These are phyloP conservation scores for Acer campestre DNA, from an alignment of 345 rosid genomes.

Conservation along the genomic window DNA sequence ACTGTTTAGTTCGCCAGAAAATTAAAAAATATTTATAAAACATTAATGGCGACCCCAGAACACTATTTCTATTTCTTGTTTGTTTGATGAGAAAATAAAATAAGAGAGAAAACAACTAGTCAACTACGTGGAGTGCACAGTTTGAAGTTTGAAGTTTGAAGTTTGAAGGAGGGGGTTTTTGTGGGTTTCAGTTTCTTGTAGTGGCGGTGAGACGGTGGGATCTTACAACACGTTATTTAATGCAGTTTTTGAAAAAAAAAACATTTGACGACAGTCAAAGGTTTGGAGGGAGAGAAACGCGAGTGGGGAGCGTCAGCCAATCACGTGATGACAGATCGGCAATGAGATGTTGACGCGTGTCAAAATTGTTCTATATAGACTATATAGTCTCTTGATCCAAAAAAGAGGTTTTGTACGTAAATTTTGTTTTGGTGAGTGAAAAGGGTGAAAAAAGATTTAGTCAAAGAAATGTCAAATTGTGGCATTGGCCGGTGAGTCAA, in stretches of 20 bases:
- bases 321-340: not conserved
- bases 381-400: not conserved
- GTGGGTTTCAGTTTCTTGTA: not conserved
- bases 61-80: not conserved
- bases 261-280: not conserved
- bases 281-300: not conserved
- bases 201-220: not conserved
- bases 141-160: not conserved
- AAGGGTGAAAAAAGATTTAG: not conserved
- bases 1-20: constrained; percentile 22
- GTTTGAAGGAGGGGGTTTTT: not conserved
- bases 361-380: too few species aligned
- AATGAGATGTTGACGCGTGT: not conserved
- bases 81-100: not conserved
- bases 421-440: not conserved
- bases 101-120: not conserved
- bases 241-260: not conserved
- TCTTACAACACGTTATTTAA: not conserved
- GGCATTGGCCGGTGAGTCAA: not conserved
- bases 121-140: not conserved
- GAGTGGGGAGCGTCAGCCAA: not conserved
- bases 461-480: not conserved
- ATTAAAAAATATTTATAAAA: not conserved
- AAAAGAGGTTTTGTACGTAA: not conserved
- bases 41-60: not conserved